Evolutionary conservation across 192 early-diverging fungal genomes (phyloP), one percentile per base, ranked within the genome.

Genomic region (Dissophora ornata): DNA sequence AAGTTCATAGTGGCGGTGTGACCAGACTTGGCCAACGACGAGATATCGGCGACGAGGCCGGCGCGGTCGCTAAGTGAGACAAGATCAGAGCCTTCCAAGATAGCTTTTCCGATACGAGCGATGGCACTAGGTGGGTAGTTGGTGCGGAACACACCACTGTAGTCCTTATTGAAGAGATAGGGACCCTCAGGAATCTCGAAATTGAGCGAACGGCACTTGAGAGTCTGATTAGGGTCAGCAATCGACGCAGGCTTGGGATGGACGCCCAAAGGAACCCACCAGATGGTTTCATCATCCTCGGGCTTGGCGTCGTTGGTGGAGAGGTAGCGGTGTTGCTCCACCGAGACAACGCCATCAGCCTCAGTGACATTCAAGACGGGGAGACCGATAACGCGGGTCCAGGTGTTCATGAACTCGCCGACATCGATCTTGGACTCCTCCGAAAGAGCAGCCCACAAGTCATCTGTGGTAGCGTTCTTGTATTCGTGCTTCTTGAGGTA

Each of bases 211-310:
- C 80, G 79, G 13, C 80, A 38, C 44, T 88, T 86, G 49, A 91
- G 82, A 10, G 82, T 82, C 47, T 68, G 80, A 22, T 64, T 67
- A 46, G 77, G 45, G 18, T 81, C 80, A 24, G 49, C 34, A 24
- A 69, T 77, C 6, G 73, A 77, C 18, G 58, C 59, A 21, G 73
- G 54, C 48, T 71, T 77, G 28, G 71, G 60, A 15, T 56, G 40
- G n/a, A 93, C 81, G 22, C 84, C 85, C 32, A 98, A 81, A 12
- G 97, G 97, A 7, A 95, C 90, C 90, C 89, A 93, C 97, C 96
- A 97, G 50, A 85, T 65, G 30, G 89, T 90, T 40, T 62, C 81
- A 51, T 98, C 96, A 45, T 98, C 97, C 36, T 91, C 90, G 19
- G 90, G 67, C 57, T 82, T 89, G 34, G 90, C 70, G 49, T 94